Conservation (phyloP, 768 basidiomycete species). For the Floccularia luteovirens region DNA sequence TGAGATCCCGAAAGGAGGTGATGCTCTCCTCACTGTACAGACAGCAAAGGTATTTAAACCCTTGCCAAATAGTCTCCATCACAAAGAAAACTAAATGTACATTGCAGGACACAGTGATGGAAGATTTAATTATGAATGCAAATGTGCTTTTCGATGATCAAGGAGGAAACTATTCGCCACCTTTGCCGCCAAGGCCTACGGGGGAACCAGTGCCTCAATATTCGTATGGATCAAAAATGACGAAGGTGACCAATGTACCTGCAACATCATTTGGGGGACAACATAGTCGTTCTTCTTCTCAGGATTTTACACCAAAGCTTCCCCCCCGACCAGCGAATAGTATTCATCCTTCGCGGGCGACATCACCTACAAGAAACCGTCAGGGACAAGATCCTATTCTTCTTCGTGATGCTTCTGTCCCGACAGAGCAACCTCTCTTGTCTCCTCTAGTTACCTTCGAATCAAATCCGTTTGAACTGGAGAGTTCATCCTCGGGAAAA, state of each 20-base stretch:
- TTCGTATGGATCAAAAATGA: conserved; percentile 66
- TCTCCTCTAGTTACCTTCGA: too few relatives aligned
- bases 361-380: too few relatives aligned
- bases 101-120: conserved; percentile 55
- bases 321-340: conserved; percentile 64
- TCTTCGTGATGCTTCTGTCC: too few relatives aligned
- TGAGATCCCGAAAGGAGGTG: conserved; percentile 71
- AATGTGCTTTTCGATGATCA: conserved; percentile 62
- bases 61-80: not conserved
- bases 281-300: conserved; percentile 23
- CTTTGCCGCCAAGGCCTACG: conserved; percentile 64
- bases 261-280: conserved; percentile 5
- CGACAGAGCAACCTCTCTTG: too few relatives aligned
- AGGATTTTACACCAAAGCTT: conserved; percentile 70
- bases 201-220: conserved; percentile 52
- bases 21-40: conserved; percentile 65
- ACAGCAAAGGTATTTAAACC: conserved; percentile 53
- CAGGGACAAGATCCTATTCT: too few relatives aligned
- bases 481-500: too few relatives aligned
- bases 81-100: not conserved
- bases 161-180: conserved; percentile 44
- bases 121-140: conserved; percentile 73
- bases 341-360: conserved; percentile 84
- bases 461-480: too few relatives aligned
- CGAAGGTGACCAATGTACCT: conserved; percentile 48